Conservation (phyloP, 2,329 filamentous ascomycete genomes). For the Phyllosticta citriasiana region DNA sequence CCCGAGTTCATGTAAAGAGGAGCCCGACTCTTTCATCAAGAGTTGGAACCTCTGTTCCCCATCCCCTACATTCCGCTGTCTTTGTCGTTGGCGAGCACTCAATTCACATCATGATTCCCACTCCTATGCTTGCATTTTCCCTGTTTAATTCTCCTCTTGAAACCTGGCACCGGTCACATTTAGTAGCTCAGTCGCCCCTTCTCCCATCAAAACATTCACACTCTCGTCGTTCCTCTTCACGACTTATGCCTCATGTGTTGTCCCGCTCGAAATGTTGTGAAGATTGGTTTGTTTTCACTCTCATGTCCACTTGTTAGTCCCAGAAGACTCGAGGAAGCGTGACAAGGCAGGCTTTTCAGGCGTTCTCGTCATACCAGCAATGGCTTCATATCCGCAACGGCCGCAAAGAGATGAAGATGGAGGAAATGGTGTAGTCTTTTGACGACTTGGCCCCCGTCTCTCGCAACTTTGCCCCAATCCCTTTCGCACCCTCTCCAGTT, state of each 20-base stretch:
- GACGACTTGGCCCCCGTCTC: too few relatives aligned
- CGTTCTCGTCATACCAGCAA: background rate
- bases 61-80: background rate
- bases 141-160: background rate
- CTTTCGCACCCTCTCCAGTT: background rate
- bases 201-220: background rate
- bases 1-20: slow-evolving; percentile 14
- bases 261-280: background rate
- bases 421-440: too few relatives aligned
- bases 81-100: background rate
- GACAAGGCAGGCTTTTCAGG: background rate
- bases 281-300: background rate
- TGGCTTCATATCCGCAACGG: background rate
- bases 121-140: background rate
- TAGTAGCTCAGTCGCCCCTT: background rate
- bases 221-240: background rate
- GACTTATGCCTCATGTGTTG: background rate
- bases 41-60: background rate
- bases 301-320: too few relatives aligned
- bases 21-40: background rate
- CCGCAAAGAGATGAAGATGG: background rate
- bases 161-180: background rate
- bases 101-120: background rate
- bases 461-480: too few relatives aligned
- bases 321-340: background rate